Conservation (phyloP, 2,329 filamentous ascomycete species). For the Neodidymelliopsis sp. region DNA sequence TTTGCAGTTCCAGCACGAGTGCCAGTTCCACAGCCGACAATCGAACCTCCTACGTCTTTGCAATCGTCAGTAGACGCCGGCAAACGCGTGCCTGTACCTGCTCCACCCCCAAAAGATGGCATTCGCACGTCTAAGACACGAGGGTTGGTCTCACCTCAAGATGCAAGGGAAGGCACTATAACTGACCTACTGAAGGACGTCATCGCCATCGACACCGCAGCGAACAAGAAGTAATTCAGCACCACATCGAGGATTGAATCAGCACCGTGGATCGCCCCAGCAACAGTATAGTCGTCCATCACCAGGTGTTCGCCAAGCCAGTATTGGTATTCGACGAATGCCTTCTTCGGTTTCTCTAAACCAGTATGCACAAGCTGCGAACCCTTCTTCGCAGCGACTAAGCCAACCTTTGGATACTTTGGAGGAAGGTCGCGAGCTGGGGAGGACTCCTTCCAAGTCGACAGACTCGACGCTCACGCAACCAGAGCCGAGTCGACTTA, state of each 20-base stretch:
- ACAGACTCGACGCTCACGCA: constrained; percentile 26
- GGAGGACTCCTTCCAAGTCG: constrained; percentile 27
- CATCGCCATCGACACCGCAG: constrained; percentile 20
- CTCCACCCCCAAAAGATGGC: constrained; percentile 21
- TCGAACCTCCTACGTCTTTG: constrained; percentile 45
- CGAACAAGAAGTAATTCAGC: constrained; percentile 41
- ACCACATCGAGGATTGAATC: constrained; percentile 19
- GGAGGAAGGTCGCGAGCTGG: constrained; percentile 38
- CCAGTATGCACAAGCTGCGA: constrained; percentile 28
- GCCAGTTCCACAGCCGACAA: constrained; percentile 28
- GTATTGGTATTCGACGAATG: constrained; percentile 47
- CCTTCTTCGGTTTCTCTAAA: constrained; percentile 37
- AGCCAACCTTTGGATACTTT: constrained; percentile 38
- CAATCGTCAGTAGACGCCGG: constrained; percentile 48
- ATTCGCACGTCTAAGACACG: constrained; percentile 27
- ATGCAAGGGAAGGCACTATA: constrained; percentile 11
- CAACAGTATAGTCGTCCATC: constrained; percentile 35
- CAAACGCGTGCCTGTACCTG: constrained; percentile 38
- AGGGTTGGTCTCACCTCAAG: constrained; percentile 24
- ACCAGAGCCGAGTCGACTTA: constrained; percentile 30
- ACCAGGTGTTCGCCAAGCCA: constrained; percentile 40
- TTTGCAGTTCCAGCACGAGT: constrained; percentile 35
- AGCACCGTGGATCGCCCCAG: constrained; percentile 21
- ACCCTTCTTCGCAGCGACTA: constrained; percentile 32
- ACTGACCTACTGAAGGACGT: constrained; percentile 28